Conservation (phyloP, 805 yeast species). For the Myxozyma geophila region DNA sequence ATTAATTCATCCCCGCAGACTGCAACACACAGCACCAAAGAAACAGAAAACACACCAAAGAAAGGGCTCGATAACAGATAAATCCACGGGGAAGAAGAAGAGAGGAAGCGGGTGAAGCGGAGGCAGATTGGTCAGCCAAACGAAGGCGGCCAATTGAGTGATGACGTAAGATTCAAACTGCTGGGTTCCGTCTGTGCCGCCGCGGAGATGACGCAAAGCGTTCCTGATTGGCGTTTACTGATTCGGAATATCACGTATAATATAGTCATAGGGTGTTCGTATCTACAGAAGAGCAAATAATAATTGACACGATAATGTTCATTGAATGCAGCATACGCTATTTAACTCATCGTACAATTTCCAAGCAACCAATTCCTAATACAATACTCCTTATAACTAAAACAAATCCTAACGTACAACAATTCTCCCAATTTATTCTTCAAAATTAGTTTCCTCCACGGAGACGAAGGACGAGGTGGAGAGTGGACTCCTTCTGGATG, state of each 20-base stretch:
- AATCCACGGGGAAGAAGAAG: neutral
- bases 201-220: neutral
- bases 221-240: neutral
- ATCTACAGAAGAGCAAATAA: too few relatives aligned
- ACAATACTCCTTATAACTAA: neutral
- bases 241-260: neutral
- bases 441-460: slow-evolving; percentile 78
- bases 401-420: slow-evolving; percentile 7
- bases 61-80: neutral
- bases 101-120: neutral
- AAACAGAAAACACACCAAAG: neutral
- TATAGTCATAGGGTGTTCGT: neutral
- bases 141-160: neutral
- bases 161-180: slow-evolving; percentile 1
- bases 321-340: too few relatives aligned
- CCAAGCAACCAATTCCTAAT: neutral
- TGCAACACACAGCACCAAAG: neutral
- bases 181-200: slow-evolving; percentile 7
- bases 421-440: neutral
- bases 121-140: neutral
- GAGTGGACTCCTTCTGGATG: slow-evolving; percentile 91
- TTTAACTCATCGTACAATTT: too few relatives aligned
- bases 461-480: slow-evolving; percentile 82
- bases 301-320: too few relatives aligned
- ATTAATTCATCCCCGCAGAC: neutral